Evolutionary conservation across 139 green algal genomes (phyloP).

Genomic region (Eudorina sp.): DNA sequence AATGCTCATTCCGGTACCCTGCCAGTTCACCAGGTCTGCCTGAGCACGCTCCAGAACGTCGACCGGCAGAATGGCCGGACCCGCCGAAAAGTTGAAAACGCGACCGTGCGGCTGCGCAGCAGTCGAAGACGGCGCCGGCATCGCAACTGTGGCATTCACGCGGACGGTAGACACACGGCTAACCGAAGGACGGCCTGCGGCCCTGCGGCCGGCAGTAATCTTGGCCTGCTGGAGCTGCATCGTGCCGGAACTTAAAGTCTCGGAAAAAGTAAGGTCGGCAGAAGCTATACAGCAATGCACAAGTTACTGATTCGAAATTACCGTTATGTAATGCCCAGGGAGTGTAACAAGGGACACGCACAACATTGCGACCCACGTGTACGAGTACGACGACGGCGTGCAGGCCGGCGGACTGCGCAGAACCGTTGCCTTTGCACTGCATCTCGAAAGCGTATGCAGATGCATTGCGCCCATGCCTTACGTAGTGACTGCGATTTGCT

Average conservation of each 20-base stretch:
- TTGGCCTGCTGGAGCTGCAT: constrained; percentile 30
- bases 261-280: not conserved
- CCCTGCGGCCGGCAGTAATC: not conserved
- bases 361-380: not conserved
- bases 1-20: constrained; percentile 91
- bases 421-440: no score
- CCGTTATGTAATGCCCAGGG: no score
- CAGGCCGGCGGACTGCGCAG: no score
- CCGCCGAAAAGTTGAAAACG: constrained; percentile 77
- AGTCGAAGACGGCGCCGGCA: not conserved
- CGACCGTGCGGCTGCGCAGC: constrained; percentile 28
- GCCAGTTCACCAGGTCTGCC: constrained; percentile 95
- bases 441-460: no score
- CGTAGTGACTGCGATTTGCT: no score
- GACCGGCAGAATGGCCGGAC: constrained; percentile 92
- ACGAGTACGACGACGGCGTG: not conserved
- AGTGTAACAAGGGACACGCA: no score
- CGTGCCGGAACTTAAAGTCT: not conserved
- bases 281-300: not conserved
- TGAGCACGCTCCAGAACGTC: constrained; percentile 94
- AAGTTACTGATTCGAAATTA: no score
- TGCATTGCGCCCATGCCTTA: no score
- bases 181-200: not conserved
- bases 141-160: constrained; percentile 29
- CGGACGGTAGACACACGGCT: not conserved